Evolutionary conservation across 2,329 filamentous ascomycete genomes (phyloP).

Genomic region (Aspergillus novoparasiticus): DNA sequence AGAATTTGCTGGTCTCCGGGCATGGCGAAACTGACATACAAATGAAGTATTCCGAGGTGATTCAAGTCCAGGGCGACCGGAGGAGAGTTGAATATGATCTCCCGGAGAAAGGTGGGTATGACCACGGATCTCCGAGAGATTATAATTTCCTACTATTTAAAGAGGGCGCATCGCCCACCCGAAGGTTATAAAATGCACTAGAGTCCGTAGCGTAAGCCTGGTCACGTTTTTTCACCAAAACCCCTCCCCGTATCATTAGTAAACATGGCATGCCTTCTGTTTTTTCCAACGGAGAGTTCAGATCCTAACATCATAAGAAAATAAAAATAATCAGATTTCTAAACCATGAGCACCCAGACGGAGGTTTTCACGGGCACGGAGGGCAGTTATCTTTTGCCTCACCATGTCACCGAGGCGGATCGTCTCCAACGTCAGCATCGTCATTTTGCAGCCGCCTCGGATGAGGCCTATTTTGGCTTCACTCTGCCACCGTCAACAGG

Average conservation of each 20-base stretch:
- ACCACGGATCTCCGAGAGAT: neutral
- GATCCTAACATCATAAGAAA: neutral
- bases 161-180: neutral
- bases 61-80: neutral
- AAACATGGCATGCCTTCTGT: neutral
- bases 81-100: neutral
- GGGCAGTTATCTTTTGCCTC: constrained; percentile 16
- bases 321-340: neutral
- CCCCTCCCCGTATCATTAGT: neutral
- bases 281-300: neutral
- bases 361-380: constrained; percentile 9
- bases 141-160: neutral
- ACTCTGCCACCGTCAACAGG: neutral
- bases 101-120: neutral
- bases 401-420: constrained; percentile 14
- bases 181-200: neutral
- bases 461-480: constrained; percentile 4
- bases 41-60: neutral
- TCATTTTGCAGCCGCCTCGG: constrained; percentile 14
- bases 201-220: neutral
- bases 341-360: neutral
- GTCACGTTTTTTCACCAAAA: neutral
- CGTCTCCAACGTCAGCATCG: constrained; percentile 14
- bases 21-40: neutral
- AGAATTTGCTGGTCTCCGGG: neutral